A percentile compares a stretch with the other conserved stretches of the same genome.
phyloP scores from a whole-genome alignment of 2,329 filamentous ascomycete species.

The Colletotrichum euphorbiae region DNA sequence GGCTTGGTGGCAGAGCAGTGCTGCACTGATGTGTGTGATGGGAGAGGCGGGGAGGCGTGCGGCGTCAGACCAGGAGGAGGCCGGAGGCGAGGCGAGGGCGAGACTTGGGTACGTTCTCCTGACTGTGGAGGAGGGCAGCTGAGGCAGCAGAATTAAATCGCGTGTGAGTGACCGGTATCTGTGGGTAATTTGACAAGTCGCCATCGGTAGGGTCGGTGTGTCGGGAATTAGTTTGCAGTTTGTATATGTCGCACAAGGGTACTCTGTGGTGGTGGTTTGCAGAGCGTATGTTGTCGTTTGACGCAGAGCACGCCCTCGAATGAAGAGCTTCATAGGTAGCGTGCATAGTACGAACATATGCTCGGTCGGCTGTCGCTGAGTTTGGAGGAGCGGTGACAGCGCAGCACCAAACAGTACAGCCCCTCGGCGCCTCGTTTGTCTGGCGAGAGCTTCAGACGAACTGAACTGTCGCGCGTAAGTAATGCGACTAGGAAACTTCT shows the following conservation, averaged over 20 bases:
- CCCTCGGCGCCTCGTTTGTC: slow-evolving; percentile 36
- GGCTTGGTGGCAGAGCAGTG: not conserved
- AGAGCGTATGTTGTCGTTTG: not conserved
- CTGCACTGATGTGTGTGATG: slow-evolving; percentile 12
- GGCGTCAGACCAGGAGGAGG: slow-evolving; percentile 1
- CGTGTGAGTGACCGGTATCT: slow-evolving; percentile 23
- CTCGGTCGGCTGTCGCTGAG: not conserved
- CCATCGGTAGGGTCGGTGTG: slow-evolving; percentile 4
- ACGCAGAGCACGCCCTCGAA: slow-evolving; percentile 31
- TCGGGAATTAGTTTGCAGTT: not conserved
- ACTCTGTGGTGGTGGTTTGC: not conserved
- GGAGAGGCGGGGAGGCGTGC: slow-evolving; percentile 16
- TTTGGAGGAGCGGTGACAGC: not conserved
- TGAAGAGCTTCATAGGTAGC: not conserved
- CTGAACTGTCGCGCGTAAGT: not conserved
- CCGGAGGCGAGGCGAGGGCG: slow-evolving; percentile 22
- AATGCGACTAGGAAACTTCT: too few species aligned
- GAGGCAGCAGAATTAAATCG: slow-evolving; percentile 36
- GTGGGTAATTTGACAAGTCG: slow-evolving; percentile 25
- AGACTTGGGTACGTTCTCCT: slow-evolving; percentile 2
- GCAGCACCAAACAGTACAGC: slow-evolving; percentile 24
- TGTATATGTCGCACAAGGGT: not conserved
- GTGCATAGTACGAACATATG: too few species aligned
- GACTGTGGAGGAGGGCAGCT: slow-evolving; percentile 32
- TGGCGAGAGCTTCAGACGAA: slow-evolving; percentile 6